Base-by-base conservation (phyloP, 2,329 filamentous ascomycete species). In the Paracoccidioides lutzii region DNA sequence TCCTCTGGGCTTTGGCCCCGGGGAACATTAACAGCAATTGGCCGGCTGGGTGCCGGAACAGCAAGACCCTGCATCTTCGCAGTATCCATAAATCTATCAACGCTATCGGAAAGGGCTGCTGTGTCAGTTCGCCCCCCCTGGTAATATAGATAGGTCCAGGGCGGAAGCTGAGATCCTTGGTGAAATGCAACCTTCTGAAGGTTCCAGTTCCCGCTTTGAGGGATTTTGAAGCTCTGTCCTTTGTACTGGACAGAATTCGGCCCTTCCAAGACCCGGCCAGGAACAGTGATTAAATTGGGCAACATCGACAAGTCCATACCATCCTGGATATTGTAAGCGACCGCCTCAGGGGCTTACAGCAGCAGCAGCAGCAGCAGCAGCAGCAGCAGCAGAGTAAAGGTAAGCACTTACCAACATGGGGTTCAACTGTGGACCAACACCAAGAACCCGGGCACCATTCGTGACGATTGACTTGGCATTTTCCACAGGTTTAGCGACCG, bases 401-500 rank as follows among this genome's bases (percentile, higher is more conserved):
- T 15, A 14, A 14, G 33, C 15, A 52, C 69, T 67, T 66, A 75
- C 72, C 42, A 79, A 67, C n/a, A 78, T 73, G 0, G 69, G 59
- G 42, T 75, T 75, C 1, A 58, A 30, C 2, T 71, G 63, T 0
- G 65, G 67, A 45, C 81, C 77, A 2, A 88, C 74, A 1, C 79
- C 78, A 28, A 91, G 74, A 4, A 81, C 71, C 15, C 72, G 56
- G 2, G 63, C 60, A n/a, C 81, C 85, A 7, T 77, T 75, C 0
- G 67, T 76, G 1, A 78, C 75, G 62, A 93, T 85, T 0, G 83
- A 85, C 1, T 75, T 65, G 0, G 83, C 86, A 60, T 91, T 94
- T 5, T 77, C 72, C 1, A 76, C 76, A 0, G 88, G 87, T 0
- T 72, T 72, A 3, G 85, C 79, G 55, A 85, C 87, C 1, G 88